A percentile compares a stretch with the other conserved stretches of the same genome.
Evolutionary conservation across 2,329 filamentous ascomycete species (phyloP).

Genomic region (Colletotrichum tofieldiae): DNA sequence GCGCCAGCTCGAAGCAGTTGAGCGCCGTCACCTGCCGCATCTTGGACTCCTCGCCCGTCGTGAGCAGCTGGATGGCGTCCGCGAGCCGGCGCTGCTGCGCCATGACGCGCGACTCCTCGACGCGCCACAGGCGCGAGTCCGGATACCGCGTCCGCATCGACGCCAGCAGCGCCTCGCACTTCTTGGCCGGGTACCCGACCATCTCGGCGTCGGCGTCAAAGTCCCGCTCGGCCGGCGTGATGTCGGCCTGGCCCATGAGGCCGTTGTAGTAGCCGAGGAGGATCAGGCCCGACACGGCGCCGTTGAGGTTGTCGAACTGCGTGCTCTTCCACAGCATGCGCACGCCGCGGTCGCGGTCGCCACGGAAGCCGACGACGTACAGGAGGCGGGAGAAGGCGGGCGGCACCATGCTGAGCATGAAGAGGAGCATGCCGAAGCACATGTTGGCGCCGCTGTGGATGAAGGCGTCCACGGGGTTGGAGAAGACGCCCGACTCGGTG

Average conservation of each 20-base stretch:
- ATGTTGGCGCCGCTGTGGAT: slow-evolving; percentile 91
- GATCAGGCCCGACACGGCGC: slow-evolving; percentile 87
- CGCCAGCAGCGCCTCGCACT: slow-evolving; percentile 76
- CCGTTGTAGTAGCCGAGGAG: slow-evolving; percentile 92
- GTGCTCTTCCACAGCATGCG: slow-evolving; percentile 93
- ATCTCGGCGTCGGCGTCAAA: slow-evolving; percentile 69
- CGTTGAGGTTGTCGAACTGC: slow-evolving; percentile 89
- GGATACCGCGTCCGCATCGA: slow-evolving; percentile 86
- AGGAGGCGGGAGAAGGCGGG: slow-evolving; percentile 91
- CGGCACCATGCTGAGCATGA: slow-evolving; percentile 93
- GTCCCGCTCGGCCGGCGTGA: slow-evolving; percentile 77
- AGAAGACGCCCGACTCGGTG: slow-evolving; percentile 64
- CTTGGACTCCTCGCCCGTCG: slow-evolving; percentile 72
- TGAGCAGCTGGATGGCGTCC: slow-evolving; percentile 77
- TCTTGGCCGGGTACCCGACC: slow-evolving; percentile 80
- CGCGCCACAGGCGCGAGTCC: slow-evolving; percentile 85
- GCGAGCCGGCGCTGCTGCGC: slow-evolving; percentile 77
- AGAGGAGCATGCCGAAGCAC: slow-evolving; percentile 88
- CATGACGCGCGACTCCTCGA: slow-evolving; percentile 88
- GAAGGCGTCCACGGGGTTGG: slow-evolving; percentile 86
- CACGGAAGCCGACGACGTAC: slow-evolving; percentile 90
- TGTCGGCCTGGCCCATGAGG: slow-evolving; percentile 89
- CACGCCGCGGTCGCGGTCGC: slow-evolving; percentile 87
- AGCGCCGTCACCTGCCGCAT: slow-evolving; percentile 93
- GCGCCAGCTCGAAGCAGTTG: slow-evolving; percentile 85